Evolutionary conservation across 164 flowering plant species (phyloP).

Genomic region (Tinospora cordifolia): DNA sequence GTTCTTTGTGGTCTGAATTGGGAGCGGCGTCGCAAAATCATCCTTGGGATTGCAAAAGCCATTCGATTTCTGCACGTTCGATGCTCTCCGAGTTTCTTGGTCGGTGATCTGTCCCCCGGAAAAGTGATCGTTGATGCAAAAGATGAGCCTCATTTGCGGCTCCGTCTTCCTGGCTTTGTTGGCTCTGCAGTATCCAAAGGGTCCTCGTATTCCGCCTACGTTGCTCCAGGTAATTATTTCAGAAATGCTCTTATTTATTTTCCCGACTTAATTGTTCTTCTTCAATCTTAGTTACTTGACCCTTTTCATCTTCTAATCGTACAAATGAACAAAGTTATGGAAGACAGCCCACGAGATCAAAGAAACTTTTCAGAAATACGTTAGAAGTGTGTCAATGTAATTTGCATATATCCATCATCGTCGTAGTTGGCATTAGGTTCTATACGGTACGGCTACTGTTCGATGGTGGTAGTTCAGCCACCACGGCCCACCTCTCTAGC

Average conservation of each 20-base stretch:
- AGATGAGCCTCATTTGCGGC: conserved; percentile 43
- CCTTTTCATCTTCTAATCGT: no score
- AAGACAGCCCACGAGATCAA: no score
- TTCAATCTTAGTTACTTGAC: no score
- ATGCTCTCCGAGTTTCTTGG: conserved; percentile 31
- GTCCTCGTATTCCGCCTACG: conserved; percentile 38
- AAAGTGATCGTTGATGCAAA: conserved; percentile 40
- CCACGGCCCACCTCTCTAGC: neutral
- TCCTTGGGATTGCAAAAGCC: conserved; percentile 52
- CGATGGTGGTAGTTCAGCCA: neutral
- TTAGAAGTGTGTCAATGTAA: no score
- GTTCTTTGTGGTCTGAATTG: conserved; percentile 37
- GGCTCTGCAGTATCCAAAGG: conserved; percentile 28
- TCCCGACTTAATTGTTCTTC: conserved; percentile 5
- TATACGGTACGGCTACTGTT: neutral
- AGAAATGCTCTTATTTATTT: no score
- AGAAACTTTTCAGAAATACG: no score
- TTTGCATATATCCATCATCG: neutral
- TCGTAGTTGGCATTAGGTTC: neutral
- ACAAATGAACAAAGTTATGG: no score
- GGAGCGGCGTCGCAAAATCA: conserved; percentile 39
- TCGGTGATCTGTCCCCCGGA: conserved; percentile 41
- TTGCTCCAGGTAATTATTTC: conserved; percentile 59
- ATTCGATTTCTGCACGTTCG: conserved; percentile 42
- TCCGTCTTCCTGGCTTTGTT: conserved; percentile 26